Evolutionary conservation across 1,284 basidiomycete species (phyloP), one percentile per base, ranked within the genome.

Genomic region (Marasmius sp.): DNA sequence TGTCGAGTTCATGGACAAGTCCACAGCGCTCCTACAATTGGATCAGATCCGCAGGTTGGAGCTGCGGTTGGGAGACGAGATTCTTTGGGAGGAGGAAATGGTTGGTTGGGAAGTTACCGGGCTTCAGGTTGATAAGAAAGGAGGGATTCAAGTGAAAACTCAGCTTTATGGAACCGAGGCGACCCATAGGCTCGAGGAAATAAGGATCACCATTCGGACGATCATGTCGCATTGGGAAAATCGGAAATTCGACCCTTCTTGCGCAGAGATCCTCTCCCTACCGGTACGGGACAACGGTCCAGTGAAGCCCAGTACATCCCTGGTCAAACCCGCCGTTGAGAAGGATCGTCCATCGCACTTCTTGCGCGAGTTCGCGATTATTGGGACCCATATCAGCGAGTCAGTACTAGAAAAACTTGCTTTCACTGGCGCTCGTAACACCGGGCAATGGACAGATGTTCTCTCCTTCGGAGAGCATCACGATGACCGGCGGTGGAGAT

Each of bases 361-460:
- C 14, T 36, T 54, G 12, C 33, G 37, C 12, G 33, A 38, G 27
- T 54, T 54, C 16, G 52, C 34, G 27, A 54, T 54, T 34, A 37
- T 54, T 20, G 37, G n/a, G 5, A 54, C 52, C 14, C 52, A 37
- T n/a, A 34, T 37, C 11, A 78, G 82, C 67, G 77, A 82, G 2
- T 67, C 67, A 14, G 66, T 85, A 22, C 70, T 81, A 66, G 68
- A 66, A 7, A 73, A 72, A 1, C 84, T 94, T 66, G 79, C 77
- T 64, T 70, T 69, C 3, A 72, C 79, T 14, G 91, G 91, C 0
- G 93, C 89, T 3, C 71, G 74, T 2, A 78, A 92, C 5, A 71
- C 89, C 20, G 83, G 87, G 10, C 84, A 91, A 61, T 89, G 91
- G 85, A 75, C 79, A 12, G 79, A 79, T n/a, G 71, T 94, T n/a